Percentiles rank a stretch among this genome's conserved stretches.
Evolutionary conservation across 2,329 filamentous ascomycete species (phyloP).

Genomic region (Thelonectria rubi): DNA sequence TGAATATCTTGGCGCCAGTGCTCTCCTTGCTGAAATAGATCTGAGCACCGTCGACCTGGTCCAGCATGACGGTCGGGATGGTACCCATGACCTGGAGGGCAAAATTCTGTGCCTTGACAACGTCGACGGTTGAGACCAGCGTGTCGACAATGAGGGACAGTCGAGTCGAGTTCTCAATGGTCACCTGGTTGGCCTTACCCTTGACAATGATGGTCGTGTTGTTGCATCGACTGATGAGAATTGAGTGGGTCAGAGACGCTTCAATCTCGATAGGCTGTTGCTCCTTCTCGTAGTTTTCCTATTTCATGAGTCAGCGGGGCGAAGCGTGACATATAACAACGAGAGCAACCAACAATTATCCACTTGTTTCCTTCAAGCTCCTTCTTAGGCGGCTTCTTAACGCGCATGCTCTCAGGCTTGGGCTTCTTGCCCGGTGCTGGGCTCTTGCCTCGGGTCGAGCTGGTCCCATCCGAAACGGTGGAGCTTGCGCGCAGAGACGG

Average conservation of each 20-base stretch:
- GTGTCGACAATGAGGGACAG: conserved; percentile 89
- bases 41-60: conserved; percentile 90
- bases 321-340: not conserved
- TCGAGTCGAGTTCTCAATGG: conserved; percentile 87
- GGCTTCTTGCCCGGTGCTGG: conserved; percentile 88
- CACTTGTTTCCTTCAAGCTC: conserved; percentile 91
- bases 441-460: conserved; percentile 75
- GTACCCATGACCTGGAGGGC: conserved; percentile 89
- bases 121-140: conserved; percentile 89
- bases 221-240: conserved; percentile 91
- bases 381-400: conserved; percentile 82
- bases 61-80: conserved; percentile 87
- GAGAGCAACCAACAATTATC: conserved; percentile 71
- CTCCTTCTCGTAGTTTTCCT: conserved; percentile 92
- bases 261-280: conserved; percentile 79
- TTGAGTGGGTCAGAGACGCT: conserved; percentile 83
- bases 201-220: conserved; percentile 89
- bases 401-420: conserved; percentile 85
- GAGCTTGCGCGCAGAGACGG: conserved; percentile 81
- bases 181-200: conserved; percentile 97
- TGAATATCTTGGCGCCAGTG: conserved; percentile 81
- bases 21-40: conserved; percentile 88
- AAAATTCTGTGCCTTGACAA: conserved; percentile 95
- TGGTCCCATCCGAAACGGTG: conserved; percentile 69
- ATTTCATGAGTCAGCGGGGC: conserved; percentile 14